A percentile compares a stretch with the other conserved stretches of the same genome.
Evolutionary conservation across 2,329 filamentous ascomycete genomes (phyloP).

Genomic region (Alternaria triticimaculans): DNA sequence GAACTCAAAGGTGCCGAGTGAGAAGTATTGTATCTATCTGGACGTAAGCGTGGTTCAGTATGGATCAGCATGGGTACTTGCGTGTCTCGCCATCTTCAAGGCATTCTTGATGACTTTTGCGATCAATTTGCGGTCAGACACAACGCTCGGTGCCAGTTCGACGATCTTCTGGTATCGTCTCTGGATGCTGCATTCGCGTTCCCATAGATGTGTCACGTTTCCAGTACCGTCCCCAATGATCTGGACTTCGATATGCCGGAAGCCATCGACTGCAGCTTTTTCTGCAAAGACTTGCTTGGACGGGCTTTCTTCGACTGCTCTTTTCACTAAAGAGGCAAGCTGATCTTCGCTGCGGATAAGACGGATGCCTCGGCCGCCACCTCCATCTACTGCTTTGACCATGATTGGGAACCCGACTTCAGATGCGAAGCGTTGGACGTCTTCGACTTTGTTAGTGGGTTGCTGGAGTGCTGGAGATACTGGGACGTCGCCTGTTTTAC

Average conservation of each 20-base stretch:
- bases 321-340: slow-evolving; percentile 55
- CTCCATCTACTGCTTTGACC: slow-evolving; percentile 70
- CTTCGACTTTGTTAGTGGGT: slow-evolving; percentile 52
- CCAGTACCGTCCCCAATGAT: slow-evolving; percentile 64
- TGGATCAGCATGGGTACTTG: slow-evolving; percentile 28
- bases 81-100: slow-evolving; percentile 58
- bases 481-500: slow-evolving; percentile 52
- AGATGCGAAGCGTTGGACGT: slow-evolving; percentile 65
- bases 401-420: slow-evolving; percentile 62
- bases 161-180: slow-evolving; percentile 67
- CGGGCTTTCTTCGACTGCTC: slow-evolving; percentile 65
- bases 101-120: slow-evolving; percentile 61
- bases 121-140: slow-evolving; percentile 56
- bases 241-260: slow-evolving; percentile 67
- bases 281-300: slow-evolving; percentile 65
- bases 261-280: slow-evolving; percentile 67
- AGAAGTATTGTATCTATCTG: slow-evolving; percentile 63
- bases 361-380: slow-evolving; percentile 67
- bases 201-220: slow-evolving; percentile 63
- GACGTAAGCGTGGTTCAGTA: no score
- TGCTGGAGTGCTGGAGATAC: slow-evolving; percentile 57
- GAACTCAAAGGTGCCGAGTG: slow-evolving; percentile 70
- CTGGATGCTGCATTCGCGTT: slow-evolving; percentile 67
- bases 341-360: slow-evolving; percentile 56
- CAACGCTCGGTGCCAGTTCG: slow-evolving; percentile 63